Evolutionary conservation across 345 rosid species (phyloP), one percentile per base, ranked within the genome.

Genomic region (Citrus inodora): DNA sequence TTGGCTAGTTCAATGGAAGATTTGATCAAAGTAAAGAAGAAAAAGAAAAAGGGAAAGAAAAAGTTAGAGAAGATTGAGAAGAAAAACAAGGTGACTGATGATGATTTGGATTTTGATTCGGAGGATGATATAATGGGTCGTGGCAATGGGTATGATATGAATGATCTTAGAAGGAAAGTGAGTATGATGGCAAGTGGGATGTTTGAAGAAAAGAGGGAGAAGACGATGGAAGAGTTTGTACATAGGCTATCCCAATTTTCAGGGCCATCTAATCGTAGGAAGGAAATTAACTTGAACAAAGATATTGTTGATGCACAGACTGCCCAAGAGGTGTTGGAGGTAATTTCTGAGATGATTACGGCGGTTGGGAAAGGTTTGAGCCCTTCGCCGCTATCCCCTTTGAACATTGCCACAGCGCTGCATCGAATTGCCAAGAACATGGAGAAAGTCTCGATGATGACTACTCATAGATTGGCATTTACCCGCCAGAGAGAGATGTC

Each of bases 381-480:
- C 58, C 99, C 98, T 70, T 93, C 94, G 2, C 98, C 97, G 0
- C 83, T 93, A n/a, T 88, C 97, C 32, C 97, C 98, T 33, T 27
- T 95, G 78, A 92, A 95, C 81, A 84, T 93, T 77, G 94, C 98
- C 71, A 93, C 97, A 70, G 91, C 95, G 5, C 90, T 95, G 65
- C 97, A 93, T 80, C 86, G 98, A 65, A 92, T 95, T 76, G 97
- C 97, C 59, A 93, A 91, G 92, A 93, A 90, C 85, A 93, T 95
- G 98, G 99, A 95, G 88, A 90, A 92, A 84, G 92, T 89, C 65
- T 92, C 94, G 1, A 93, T 93, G 98, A 74, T 78, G 81, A 89
- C 74, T 77, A 82, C 89, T 67, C 95, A 81, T 56, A 85, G 97
- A 84, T 78, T 95, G 78, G 90, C 95, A 62, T 88, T 92, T 63